Base-by-base conservation (phyloP, 192 early-diverging fungal genomes). In the Piromyces finnis region DNA sequence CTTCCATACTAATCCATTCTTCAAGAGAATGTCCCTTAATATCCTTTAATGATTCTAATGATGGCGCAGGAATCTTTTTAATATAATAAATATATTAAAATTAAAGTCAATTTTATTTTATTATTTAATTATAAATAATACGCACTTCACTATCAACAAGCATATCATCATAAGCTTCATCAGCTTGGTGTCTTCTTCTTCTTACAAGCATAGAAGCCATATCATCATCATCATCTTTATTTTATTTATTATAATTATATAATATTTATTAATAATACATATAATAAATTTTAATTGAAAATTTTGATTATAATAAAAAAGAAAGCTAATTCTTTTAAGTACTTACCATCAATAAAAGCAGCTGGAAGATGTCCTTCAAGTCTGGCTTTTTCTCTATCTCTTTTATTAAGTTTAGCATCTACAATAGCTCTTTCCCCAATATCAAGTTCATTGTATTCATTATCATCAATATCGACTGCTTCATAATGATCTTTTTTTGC, bases 1-100 rank as follows among this genome's bases (percentile, higher is more conserved):
- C 93, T 30, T 95, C 90, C 89, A 94, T 91, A 78, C 87, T 89
- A 28, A 99, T 91, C 90, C 93, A 99, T 29, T 95, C 96, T 29
- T 87, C 87, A 39, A 97, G 90, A 16, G 92, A 85, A 27, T 91
- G 83, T 22, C 94, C 94, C 80, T 95, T 93, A 82, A 97, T 90
- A 82, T 96, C 94, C 51, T 87, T 85, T 80, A 99, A 86, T 77
- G 93, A 93, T 77, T 94, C 94, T 78, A 93, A 85, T 28, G 89
- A 89, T 87, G 94, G 85, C 77, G 88, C 90, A 30, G 87, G 86
- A 82, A 89, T 87, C 80, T 35, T 78, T 80, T 79, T 13, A 29
- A 28, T 29, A 78, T 18, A 28, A 35, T 29, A n/a, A 13, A 36
- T 22, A 37, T 79, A 83, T n/a, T 29, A 28, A 11, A 51, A 9